Evolutionary conservation across 2,329 filamentous ascomycete genomes (phyloP).

Genomic region (Tolypocladium capitatum): DNA sequence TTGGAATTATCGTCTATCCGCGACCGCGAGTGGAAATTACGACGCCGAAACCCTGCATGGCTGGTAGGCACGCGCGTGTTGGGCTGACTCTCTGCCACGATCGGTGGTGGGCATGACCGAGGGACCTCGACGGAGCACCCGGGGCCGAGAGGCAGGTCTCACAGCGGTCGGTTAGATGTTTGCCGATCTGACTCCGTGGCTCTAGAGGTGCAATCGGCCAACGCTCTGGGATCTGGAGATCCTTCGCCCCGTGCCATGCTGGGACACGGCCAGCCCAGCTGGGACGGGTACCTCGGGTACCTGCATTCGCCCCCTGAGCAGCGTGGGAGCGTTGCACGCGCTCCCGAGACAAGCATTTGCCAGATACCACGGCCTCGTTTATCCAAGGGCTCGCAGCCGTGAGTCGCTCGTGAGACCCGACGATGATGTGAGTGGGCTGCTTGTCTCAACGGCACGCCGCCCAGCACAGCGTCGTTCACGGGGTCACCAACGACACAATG

Average conservation of each 20-base stretch:
- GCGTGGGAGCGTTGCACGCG: neutral
- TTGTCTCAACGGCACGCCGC: neutral
- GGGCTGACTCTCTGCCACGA: neutral
- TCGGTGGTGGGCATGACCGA: too few relatives aligned
- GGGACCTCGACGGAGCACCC: too few relatives aligned
- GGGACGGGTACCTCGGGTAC: neutral
- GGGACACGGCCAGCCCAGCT: neutral
- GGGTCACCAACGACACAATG: too few relatives aligned
- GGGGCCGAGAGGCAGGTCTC: neutral
- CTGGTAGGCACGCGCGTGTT: neutral
- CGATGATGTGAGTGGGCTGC: neutral
- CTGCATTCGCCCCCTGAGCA: neutral
- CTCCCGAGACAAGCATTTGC: neutral
- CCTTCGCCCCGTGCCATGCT: too few relatives aligned
- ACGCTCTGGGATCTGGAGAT: too few relatives aligned
- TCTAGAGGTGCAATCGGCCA: neutral
- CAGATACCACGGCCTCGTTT: neutral
- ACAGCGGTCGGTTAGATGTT: neutral
- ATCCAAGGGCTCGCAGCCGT: neutral
- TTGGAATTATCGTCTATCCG: neutral
- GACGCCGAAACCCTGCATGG: neutral
- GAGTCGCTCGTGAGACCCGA: neutral
- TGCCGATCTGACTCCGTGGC: neutral
- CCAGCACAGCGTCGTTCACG: neutral
- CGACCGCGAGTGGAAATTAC: neutral